Evolutionary conservation across 805 yeast species (phyloP).

Genomic region (Kluyveromyces wickerhamii): DNA sequence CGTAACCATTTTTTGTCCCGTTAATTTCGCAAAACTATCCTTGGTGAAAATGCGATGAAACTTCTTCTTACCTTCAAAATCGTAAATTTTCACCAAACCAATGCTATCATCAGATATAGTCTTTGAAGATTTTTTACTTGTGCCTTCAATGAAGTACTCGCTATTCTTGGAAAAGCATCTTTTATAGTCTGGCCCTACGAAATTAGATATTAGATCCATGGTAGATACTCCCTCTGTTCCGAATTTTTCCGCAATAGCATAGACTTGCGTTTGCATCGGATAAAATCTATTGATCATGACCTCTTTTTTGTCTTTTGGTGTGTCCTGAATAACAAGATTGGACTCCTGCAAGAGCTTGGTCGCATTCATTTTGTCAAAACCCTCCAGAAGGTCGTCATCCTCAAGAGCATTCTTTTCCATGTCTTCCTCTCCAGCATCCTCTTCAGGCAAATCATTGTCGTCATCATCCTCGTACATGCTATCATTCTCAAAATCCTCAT

Average conservation of each 20-base stretch:
- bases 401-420: conserved; percentile 16
- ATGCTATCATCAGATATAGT: conserved; percentile 18
- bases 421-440: conserved; percentile 23
- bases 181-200: conserved; percentile 49
- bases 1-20: conserved; percentile 23
- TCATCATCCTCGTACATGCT: conserved; percentile 25
- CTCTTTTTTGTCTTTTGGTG: conserved; percentile 7
- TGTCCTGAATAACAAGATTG: conserved; percentile 20
- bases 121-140: conserved; percentile 19
- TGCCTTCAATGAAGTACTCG: conserved; percentile 41
- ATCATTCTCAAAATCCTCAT: conserved; percentile 21
- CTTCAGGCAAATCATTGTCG: conserved; percentile 23
- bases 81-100: conserved; percentile 53
- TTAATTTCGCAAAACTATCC: conserved; percentile 30
- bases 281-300: conserved; percentile 41
- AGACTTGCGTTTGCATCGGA: conserved; percentile 60
- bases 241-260: conserved; percentile 35
- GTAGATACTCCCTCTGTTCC: conserved; percentile 51
- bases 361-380: conserved; percentile 23
- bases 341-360: conserved; percentile 22
- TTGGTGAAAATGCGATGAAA: conserved; percentile 58
- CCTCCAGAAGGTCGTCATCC: conserved; percentile 28
- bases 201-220: conserved; percentile 39
- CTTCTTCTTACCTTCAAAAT: conserved; percentile 65
- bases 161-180: conserved; percentile 45